Base-by-base conservation (phyloP, 1,139 yeast genomes). In the Blastobotrys aristatus region DNA sequence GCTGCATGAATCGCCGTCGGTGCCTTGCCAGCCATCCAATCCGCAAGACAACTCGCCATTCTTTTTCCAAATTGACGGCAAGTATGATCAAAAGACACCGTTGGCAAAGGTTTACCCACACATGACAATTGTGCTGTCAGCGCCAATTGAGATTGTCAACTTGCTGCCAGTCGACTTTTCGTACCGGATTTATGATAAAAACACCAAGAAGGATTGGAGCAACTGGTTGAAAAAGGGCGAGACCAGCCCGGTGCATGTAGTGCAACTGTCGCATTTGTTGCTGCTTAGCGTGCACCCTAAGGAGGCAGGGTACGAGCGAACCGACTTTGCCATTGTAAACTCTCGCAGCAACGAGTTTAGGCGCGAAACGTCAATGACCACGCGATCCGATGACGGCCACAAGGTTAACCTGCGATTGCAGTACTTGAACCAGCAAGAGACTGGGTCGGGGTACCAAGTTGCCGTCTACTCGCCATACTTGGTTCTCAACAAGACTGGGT, bases 61-160 rank as follows among this genome's bases (percentile, higher is more conserved):
- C 60, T 83, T 78, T 56, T 84, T 86, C 66, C 94, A 85, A 58
- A 84, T 84, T 0, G 85, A 81, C 57, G 89, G 94, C 0, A 69
- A 72, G 20, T 82, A 69, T 61, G 80, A 84, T 57, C 63, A 67
- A 27, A 71, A 74, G 16, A 92, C 85, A 53, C 92, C 89, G 0
- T 70, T 89, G 36, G 77, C 87, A 0, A 74, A 75, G 52, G 76
- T 85, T 0, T 94, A 88, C 58, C 98, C 98, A 0, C 95, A 87
- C 59, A 76, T 92, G 87, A 77, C 73, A 10, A 67, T 92, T 35
- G 76, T 82, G 1, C 69, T 94, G 20, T 82, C 95, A 0, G 90
- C 98, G 0, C 97, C 98, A 0, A 68, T 94, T 34, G 88, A 86
- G 57, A 74, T 94, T 53, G 90, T 85, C 57, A 94, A 94, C 57